A percentile compares a stretch with the other conserved stretches of the same genome.
Conservation (phyloP, 805 yeast genomes). For the Zygosaccharomyces bailii region DNA sequence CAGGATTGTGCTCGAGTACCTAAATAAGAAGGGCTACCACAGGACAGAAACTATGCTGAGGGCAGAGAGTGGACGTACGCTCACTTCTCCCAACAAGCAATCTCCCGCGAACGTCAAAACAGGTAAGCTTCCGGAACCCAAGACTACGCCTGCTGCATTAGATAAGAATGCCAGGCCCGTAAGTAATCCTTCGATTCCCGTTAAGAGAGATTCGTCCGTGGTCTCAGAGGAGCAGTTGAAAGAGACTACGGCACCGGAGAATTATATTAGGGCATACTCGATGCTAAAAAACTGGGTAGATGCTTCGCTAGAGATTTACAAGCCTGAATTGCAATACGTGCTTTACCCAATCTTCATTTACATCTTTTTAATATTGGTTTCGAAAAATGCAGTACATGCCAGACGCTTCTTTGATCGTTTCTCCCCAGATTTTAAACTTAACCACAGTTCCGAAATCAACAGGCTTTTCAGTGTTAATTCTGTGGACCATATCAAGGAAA, state of each 20-base stretch:
- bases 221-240: constrained; percentile 24
- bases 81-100: constrained; percentile 47
- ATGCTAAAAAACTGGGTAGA: constrained; percentile 86
- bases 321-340: constrained; percentile 78
- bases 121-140: constrained; percentile 34
- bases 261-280: constrained; percentile 75
- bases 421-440: constrained; percentile 64
- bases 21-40: constrained; percentile 90
- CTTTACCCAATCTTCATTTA: constrained; percentile 93
- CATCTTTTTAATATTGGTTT: constrained; percentile 73
- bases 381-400: constrained; percentile 60
- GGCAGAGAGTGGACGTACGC: constrained; percentile 70
- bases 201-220: constrained; percentile 32
- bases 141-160: constrained; percentile 33
- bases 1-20: constrained; percentile 85
- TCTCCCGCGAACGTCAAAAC: constrained; percentile 48
- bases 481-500: constrained; percentile 77
- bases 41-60: constrained; percentile 92
- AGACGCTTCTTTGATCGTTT: constrained; percentile 73
- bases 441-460: constrained; percentile 75
- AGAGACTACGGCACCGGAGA: constrained; percentile 48
- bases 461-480: constrained; percentile 70
- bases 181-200: constrained; percentile 32
- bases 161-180: constrained; percentile 30
- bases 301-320: constrained; percentile 84